Evolutionary conservation across 768 basidiomycete species (phyloP).

Genomic region (Favolaschia claudopus): DNA sequence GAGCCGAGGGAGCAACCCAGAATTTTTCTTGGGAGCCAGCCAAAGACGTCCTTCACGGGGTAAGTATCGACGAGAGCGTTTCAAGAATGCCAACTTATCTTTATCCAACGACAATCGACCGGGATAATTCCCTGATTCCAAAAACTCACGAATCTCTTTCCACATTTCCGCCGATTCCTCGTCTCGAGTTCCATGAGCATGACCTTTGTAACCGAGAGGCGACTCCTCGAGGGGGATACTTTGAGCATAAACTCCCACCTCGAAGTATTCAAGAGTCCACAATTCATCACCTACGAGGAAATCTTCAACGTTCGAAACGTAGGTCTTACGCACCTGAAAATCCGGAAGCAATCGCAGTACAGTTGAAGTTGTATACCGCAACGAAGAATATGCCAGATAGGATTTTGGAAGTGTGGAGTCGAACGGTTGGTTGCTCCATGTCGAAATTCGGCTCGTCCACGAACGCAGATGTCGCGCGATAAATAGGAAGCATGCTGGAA

Average conservation of each 20-base stretch:
- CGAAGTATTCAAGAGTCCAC: not conserved
- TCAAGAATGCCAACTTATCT: constrained; percentile 10
- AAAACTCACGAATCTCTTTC: constrained; percentile 25
- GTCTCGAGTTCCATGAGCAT: constrained; percentile 19
- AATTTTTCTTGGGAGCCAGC: constrained; percentile 13
- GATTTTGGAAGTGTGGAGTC: not conserved
- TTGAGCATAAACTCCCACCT: not conserved
- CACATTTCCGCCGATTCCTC: constrained; percentile 14
- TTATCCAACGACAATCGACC: constrained; percentile 1
- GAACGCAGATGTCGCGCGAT: not conserved
- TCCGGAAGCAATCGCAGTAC: not conserved
- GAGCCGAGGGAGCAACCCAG: constrained; percentile 25
- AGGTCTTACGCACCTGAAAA: not conserved
- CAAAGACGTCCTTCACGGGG: constrained; percentile 28
- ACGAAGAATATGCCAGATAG: not conserved
- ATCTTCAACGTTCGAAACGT: not conserved
- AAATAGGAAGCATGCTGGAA: not conserved
- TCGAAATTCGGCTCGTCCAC: not conserved
- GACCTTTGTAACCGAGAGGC: not conserved
- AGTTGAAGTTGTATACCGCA: not conserved
- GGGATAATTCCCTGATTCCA: constrained; percentile 2
- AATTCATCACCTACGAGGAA: not conserved
- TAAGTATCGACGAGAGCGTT: constrained; percentile 23
- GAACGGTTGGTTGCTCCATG: too few species aligned
- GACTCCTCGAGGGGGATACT: not conserved